Conservation (phyloP, 371 early-diverging fungal species). For the Lichtheimia ornata region DNA sequence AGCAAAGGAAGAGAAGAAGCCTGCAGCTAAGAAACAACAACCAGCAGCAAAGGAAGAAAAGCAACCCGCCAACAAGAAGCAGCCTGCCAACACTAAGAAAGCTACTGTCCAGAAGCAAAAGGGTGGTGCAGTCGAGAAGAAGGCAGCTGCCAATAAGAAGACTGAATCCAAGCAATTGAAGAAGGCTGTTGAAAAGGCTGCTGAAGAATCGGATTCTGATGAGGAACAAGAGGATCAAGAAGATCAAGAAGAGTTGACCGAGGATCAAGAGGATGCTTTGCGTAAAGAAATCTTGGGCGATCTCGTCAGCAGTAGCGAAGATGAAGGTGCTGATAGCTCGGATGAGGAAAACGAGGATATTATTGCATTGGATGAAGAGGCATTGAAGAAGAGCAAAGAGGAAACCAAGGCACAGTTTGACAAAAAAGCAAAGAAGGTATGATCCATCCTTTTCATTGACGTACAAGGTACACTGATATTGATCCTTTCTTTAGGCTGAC, state of each 20-base stretch:
- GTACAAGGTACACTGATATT: background rate
- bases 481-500: background rate
- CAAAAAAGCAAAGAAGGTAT: slow-evolving; percentile 26
- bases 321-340: slow-evolving; percentile 35
- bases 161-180: slow-evolving; percentile 8
- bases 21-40: background rate
- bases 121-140: background rate
- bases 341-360: slow-evolving; percentile 48
- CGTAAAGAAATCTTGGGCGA: slow-evolving; percentile 54
- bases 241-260: slow-evolving; percentile 35
- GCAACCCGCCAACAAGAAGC: slow-evolving; percentile 5
- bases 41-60: background rate
- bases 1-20: slow-evolving; percentile 5
- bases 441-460: background rate
- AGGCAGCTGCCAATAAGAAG: background rate
- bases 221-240: slow-evolving; percentile 29
- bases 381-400: slow-evolving; percentile 36
- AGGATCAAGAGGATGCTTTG: slow-evolving; percentile 45
- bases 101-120: background rate
- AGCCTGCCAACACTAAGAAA: background rate
- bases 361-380: slow-evolving; percentile 39
- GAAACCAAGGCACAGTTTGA: slow-evolving; percentile 36
- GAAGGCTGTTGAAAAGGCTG: slow-evolving; percentile 10
- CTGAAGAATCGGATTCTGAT: background rate
- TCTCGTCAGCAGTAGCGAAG: slow-evolving; percentile 45